Conservation (phyloP, 2,329 filamentous ascomycete genomes). For the Aplosporella prunicola region DNA sequence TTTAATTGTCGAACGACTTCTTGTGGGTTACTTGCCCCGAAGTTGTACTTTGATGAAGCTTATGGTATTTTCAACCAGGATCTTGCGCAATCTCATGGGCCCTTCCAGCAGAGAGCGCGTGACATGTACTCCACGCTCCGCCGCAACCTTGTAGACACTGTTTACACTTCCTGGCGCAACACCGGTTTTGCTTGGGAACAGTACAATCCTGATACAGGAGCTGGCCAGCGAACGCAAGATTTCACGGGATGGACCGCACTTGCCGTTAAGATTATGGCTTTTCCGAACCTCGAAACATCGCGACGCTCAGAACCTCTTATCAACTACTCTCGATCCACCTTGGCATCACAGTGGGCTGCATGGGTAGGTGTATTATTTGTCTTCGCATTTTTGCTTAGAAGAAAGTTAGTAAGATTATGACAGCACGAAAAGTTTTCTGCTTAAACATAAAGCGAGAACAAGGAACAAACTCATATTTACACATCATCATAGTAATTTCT, state of each 20-base stretch:
- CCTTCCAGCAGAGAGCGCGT: slow-evolving; percentile 58
- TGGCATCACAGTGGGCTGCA: no score
- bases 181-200: slow-evolving; percentile 99
- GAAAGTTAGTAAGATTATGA: no score
- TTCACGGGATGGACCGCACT: slow-evolving; percentile 99
- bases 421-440: no score
- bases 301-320: no score
- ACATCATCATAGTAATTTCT: no score
- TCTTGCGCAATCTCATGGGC: slow-evolving; percentile 54
- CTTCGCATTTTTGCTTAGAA: no score
- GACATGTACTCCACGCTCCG: slow-evolving; percentile 68
- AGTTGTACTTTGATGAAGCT: slow-evolving; percentile 48
- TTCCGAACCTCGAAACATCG: slow-evolving; percentile 66
- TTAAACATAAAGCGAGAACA: no score
- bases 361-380: no score
- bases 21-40: slow-evolving; percentile 62
- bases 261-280: slow-evolving; percentile 93
- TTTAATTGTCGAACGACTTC: slow-evolving; percentile 65
- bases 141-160: slow-evolving; percentile 77
- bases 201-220: slow-evolving; percentile 87
- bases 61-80: slow-evolving; percentile 38
- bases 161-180: slow-evolving; percentile 77
- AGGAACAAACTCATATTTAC: no score
- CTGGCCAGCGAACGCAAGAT: slow-evolving; percentile 91
- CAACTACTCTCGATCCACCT: no score